Percentiles rank a stretch among this genome's conserved stretches.
Conservation (phyloP, 83 land plant genomes). For the Picea mariana region DNA sequence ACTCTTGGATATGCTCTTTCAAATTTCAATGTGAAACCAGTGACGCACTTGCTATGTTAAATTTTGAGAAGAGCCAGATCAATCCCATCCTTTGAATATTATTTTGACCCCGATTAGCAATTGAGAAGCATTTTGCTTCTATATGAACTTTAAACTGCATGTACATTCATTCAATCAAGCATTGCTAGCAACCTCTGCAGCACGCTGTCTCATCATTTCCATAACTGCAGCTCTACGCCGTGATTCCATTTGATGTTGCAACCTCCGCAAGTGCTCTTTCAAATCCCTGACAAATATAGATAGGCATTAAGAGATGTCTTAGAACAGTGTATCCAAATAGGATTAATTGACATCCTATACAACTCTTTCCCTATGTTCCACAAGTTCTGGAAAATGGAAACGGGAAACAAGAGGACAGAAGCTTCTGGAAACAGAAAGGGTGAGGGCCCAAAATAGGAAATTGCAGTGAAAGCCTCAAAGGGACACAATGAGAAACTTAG, state of each 20-base stretch:
- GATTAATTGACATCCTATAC: background rate
- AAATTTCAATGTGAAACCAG: conserved; percentile 11
- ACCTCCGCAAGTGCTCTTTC: conserved; percentile 80
- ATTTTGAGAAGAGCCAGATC: background rate
- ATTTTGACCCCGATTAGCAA: no score
- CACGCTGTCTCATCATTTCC: conserved; percentile 98
- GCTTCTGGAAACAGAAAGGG: no score
- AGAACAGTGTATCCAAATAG: background rate
- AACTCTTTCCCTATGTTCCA: background rate
- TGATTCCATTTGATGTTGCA: conserved; percentile 89
- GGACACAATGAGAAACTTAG: no score
- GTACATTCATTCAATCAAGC: conserved; percentile 21
- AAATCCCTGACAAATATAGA: conserved; percentile 59
- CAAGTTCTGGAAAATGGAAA: background rate
- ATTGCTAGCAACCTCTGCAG: conserved; percentile 77
- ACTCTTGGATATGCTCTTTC: conserved; percentile 6
- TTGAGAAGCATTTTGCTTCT: conserved; percentile 8
- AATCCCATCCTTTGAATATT: conserved; percentile 2
- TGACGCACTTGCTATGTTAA: conserved; percentile 1
- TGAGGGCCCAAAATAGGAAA: no score
- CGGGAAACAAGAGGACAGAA: background rate
- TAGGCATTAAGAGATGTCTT: background rate
- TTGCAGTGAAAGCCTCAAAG: no score
- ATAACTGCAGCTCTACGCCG: conserved; percentile 92
- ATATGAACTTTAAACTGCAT: conserved; percentile 3